Base-by-base conservation (phyloP, 108 stramenopile species). In the Skeletonema marinoi region DNA sequence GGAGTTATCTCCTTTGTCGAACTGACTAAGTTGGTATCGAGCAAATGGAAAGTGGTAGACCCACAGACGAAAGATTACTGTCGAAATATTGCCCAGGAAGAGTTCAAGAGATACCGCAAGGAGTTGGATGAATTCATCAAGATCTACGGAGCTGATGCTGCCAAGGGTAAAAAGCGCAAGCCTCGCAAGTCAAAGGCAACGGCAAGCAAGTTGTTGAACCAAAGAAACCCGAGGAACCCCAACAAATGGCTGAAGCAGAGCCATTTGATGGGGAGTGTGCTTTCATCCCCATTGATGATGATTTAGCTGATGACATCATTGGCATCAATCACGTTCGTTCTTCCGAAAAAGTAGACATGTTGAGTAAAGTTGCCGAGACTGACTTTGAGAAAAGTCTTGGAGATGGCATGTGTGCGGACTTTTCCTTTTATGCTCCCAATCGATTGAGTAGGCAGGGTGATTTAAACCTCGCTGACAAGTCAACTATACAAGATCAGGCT, bases 81-180 rank as follows among this genome's bases (percentile, higher is more conserved):
- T 7, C 54, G 54, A 56, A 56, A 56, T n/a, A 56, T 56, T 25
- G 54, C 54, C 54, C 54, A 56, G 54, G 54, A 6, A 25, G 54
- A 56, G 9, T 56, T 10, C 54, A 56, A 56, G 19, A 56, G 54
- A 25, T 56, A 56, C 25, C 54, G 25, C 7, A 56, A 56, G 54
- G 54, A 56, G 54, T 25, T 56, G 54, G 54, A 56, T 21, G 54
- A 56, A 25, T 56, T 56, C 54, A 56, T 56, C 54, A 56, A 29
- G 54, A 56, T 25, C 25, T 76, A 71, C 62, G 54, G 54, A 9
- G 25, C 19, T 10, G 54, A 56, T 21, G 59, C 30, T 25, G 59
- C 56, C 3, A 61, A 61, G 67, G 60, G 67, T 2, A 60, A 68
- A 12, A 59, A 61, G 67, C 63, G 63, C 48, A 44, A 51, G 63